A percentile compares a stretch with the other conserved stretches of the same genome.
These are phyloP conservation scores for Spathaspora arborariae DNA, from an alignment of 805 yeast species.

Conservation along the genomic window DNA sequence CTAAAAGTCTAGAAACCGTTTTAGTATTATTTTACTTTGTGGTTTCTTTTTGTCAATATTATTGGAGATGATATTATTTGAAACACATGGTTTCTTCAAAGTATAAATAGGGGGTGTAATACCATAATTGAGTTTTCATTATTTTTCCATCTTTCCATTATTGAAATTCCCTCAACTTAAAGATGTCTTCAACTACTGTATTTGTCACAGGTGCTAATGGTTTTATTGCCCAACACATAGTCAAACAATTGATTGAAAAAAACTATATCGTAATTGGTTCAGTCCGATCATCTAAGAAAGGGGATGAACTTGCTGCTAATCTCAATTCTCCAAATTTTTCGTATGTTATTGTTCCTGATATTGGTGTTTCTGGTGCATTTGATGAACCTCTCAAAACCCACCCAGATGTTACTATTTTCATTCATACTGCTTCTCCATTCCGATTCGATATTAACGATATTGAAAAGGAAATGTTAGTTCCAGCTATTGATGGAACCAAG, in stretches of 20 bases:
- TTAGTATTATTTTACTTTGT: no score
- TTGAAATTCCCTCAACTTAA: neutral
- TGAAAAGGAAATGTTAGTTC: constrained; percentile 19
- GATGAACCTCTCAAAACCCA: constrained; percentile 23
- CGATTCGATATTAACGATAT: constrained; percentile 13
- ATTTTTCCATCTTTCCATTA: neutral
- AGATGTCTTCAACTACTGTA: constrained; percentile 24
- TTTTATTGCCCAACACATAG: constrained; percentile 49
- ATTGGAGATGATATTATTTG: neutral
- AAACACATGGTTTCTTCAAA: neutral
- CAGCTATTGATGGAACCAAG: constrained; percentile 31
- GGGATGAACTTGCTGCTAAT: constrained; percentile 26
- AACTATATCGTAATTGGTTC: constrained; percentile 50
- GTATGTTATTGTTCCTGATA: constrained; percentile 22
- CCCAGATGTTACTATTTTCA: constrained; percentile 22
- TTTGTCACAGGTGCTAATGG: constrained; percentile 56
- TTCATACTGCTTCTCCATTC: constrained; percentile 31
- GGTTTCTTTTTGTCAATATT: no score
- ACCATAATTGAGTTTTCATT: neutral
- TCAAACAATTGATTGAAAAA: constrained; percentile 34
- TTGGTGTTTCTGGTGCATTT: constrained; percentile 22
- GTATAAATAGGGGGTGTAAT: neutral
- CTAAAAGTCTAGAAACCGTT: no score
- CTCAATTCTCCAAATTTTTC: constrained; percentile 12
- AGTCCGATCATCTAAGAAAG: constrained; percentile 44